These are phyloP conservation scores for Schizothecium vesticola DNA, from an alignment of 495 filamentous ascomycete genomes.

Conservation along the genomic window DNA sequence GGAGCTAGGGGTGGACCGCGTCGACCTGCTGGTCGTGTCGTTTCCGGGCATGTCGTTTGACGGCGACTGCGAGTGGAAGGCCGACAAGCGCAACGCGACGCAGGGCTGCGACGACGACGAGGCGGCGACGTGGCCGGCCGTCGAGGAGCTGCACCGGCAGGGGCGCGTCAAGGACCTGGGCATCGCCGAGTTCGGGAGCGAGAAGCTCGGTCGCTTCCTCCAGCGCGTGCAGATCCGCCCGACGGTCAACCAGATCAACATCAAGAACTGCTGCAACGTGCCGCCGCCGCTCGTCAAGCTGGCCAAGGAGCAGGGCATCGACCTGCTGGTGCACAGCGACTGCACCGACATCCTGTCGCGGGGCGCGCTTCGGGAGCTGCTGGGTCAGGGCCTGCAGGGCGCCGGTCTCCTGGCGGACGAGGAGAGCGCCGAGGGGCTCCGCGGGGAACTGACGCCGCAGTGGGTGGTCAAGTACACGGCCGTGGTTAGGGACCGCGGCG, in stretches of 20 bases:
- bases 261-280: constrained; percentile 93
- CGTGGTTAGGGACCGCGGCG: constrained; percentile 91
- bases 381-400: constrained; percentile 61
- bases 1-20: constrained; percentile 64
- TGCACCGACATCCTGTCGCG: constrained; percentile 83
- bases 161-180: constrained; percentile 72
- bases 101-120: constrained; percentile 64
- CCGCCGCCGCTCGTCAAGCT: constrained; percentile 80
- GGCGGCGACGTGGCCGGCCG: constrained; percentile 57
- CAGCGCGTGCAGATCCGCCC: constrained; percentile 63
- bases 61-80: constrained; percentile 79
- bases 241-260: constrained; percentile 91
- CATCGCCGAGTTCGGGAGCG: constrained; percentile 82
- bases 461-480: constrained; percentile 99
- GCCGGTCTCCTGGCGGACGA: constrained; percentile 60
- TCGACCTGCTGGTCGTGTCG: constrained; percentile 87
- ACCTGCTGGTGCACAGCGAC: constrained; percentile 90
- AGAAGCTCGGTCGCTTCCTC: constrained; percentile 60
- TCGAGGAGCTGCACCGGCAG: constrained; percentile 67
- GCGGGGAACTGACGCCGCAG: constrained; percentile 72
- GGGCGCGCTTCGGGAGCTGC: constrained; percentile 75
- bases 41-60: constrained; percentile 94
- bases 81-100: constrained; percentile 55
- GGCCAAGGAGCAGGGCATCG: constrained; percentile 78
- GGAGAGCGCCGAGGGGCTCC: constrained; percentile 49